phyloP scores from a whole-genome alignment of 2,329 filamentous ascomycete species.

The Cladophialophora carrionii region DNA sequence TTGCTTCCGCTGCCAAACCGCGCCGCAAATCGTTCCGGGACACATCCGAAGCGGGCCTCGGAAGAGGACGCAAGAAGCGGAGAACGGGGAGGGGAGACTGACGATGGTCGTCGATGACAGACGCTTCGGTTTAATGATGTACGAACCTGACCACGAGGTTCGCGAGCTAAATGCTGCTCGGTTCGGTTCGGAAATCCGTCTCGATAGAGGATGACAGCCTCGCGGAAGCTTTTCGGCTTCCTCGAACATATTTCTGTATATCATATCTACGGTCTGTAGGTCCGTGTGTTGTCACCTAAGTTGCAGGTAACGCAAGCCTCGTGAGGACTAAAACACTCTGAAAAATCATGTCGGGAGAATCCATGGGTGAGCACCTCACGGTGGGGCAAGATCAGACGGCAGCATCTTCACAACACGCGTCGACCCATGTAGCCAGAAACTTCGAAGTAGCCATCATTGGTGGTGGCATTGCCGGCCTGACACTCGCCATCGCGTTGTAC shows the following conservation, averaged over 20 bases:
- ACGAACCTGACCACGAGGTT: neutral
- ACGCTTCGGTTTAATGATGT: neutral
- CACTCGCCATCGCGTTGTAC: constrained; percentile 37
- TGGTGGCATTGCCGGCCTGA: constrained; percentile 42
- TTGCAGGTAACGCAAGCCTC: neutral
- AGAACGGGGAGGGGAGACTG: neutral
- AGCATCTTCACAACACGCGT: neutral
- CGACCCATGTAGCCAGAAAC: constrained; percentile 1
- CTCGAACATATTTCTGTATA: neutral
- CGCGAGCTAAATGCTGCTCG: neutral
- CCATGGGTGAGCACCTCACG: constrained; percentile 1
- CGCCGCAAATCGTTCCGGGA: neutral
- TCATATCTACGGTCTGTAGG: neutral
- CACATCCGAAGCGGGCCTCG: neutral
- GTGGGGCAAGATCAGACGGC: neutral
- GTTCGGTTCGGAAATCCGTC: neutral
- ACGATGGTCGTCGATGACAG: neutral
- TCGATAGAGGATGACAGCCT: neutral
- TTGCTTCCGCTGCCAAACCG: neutral
- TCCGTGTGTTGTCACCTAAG: neutral
- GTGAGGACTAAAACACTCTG: neutral
- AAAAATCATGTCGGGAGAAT: neutral
- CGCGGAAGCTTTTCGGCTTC: constrained; percentile 12
- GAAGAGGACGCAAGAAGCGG: neutral
- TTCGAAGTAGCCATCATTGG: constrained; percentile 43